Conservation (phyloP, 768 basidiomycete genomes). For the Hebeloma cylindrosporum region DNA sequence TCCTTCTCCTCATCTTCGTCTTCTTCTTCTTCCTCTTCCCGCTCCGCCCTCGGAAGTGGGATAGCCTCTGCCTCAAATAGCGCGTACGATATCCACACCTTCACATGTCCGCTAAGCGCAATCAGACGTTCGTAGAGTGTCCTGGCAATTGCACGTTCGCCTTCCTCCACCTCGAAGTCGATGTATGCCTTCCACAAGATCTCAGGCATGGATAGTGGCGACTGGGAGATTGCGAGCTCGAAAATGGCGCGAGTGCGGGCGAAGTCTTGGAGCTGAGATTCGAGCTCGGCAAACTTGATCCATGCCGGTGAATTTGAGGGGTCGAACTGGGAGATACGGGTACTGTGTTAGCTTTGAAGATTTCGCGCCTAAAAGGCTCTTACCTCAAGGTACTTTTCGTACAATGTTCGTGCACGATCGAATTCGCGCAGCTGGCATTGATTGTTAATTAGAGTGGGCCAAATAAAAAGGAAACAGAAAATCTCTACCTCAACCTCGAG, state of each 20-base stretch:
- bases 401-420: constrained; percentile 84
- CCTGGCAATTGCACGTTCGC: constrained; percentile 84
- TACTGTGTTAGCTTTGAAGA: constrained; percentile 6
- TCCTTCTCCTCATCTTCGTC: constrained; percentile 74
- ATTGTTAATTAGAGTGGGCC: constrained; percentile 1
- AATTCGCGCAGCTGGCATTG: constrained; percentile 78
- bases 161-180: constrained; percentile 94
- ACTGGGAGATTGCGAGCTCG: constrained; percentile 85
- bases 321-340: constrained; percentile 57
- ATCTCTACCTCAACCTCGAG: constrained; percentile 84
- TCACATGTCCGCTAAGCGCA: constrained; percentile 85
- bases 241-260: constrained; percentile 90
- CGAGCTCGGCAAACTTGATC: constrained; percentile 95
- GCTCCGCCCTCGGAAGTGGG: constrained; percentile 57
- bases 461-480: constrained; percentile 18
- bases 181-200: constrained; percentile 93
- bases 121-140: constrained; percentile 87
- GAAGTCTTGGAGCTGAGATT: constrained; percentile 83
- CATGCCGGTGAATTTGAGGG: constrained; percentile 89
- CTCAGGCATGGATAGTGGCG: constrained; percentile 92
- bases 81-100: constrained; percentile 96
- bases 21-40: constrained; percentile 76
- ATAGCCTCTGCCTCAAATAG: constrained; percentile 85
- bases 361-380: constrained; percentile 66
- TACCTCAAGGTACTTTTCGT: constrained; percentile 94